Conservation (phyloP, 768 basidiomycete genomes). For the Russula emetica region DNA sequence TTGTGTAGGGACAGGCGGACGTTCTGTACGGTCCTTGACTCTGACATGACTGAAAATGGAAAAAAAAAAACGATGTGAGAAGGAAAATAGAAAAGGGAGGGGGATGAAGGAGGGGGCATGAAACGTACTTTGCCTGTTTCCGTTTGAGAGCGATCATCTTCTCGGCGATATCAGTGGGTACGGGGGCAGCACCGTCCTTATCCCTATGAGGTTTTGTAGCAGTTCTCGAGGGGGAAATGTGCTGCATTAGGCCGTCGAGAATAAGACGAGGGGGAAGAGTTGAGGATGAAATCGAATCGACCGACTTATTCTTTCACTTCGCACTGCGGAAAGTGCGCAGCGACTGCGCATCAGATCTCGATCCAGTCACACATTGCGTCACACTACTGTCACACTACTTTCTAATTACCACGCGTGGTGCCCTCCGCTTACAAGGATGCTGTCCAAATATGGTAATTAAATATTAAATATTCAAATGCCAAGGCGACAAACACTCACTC, state of each 20-base stretch:
- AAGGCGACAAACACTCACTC: conserved; percentile 49
- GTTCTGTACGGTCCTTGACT: conserved; percentile 26
- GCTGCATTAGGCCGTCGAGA: conserved; percentile 6
- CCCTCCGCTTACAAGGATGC: conserved; percentile 59
- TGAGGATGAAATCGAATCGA: too few relatives aligned
- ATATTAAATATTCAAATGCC: background rate
- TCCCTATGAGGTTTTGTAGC: conserved; percentile 36
- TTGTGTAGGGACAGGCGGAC: conserved; percentile 36
- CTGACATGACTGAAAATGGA: background rate
- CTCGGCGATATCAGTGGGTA: conserved; percentile 52
- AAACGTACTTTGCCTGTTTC: conserved; percentile 52
- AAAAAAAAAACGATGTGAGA: background rate
- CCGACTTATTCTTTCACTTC: background rate
- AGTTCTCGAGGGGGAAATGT: background rate
- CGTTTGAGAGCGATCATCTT: conserved; percentile 65
- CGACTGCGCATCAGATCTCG: conserved; percentile 26
- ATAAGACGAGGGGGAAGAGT: background rate
- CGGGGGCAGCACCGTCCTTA: conserved; percentile 34
- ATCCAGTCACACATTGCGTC: background rate
- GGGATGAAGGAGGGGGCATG: conserved; percentile 6
- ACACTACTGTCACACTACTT: background rate
- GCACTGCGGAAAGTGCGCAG: background rate
- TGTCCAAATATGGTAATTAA: conserved; percentile 27
- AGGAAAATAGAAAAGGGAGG: background rate
- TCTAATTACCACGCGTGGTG: conserved; percentile 55